Conservation (phyloP, 306 rosid species). For the Castanea crenata region DNA sequence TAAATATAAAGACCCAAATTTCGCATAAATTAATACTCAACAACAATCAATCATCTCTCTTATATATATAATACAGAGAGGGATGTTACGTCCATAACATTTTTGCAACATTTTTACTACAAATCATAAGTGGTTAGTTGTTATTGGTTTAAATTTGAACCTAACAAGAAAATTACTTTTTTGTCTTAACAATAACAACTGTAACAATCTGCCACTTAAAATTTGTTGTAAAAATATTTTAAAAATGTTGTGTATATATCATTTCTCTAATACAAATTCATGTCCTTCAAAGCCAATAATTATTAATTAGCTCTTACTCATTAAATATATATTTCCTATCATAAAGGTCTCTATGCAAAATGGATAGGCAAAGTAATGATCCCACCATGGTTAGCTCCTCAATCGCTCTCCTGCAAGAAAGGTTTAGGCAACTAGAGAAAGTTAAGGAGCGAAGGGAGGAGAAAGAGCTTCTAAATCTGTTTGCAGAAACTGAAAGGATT, state of each 20-base stretch:
- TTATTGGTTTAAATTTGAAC: no score
- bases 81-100: no score
- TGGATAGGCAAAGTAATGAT: conserved; percentile 69
- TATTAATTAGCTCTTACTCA: conserved; percentile 10
- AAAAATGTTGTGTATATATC: no score
- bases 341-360: conserved; percentile 25
- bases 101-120: no score
- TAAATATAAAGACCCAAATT: conserved; percentile 32
- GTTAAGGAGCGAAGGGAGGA: conserved; percentile 87
- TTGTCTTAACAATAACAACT: no score
- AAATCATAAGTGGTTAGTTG: no score
- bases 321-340: no score
- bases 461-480: conserved; percentile 51
- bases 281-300: conserved; percentile 49
- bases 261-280: conserved; percentile 12
- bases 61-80: conserved; percentile 27
- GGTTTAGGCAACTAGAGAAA: conserved; percentile 90
- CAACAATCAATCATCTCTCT: not conserved
- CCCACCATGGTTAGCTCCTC: conserved; percentile 65
- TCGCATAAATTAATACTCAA: conserved; percentile 17
- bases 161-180: no score
- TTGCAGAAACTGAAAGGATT: conserved; percentile 32
- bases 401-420: conserved; percentile 90
- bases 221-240: no score
- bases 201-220: no score